Evolutionary conservation across 2,329 filamentous ascomycete species (phyloP).

Genomic region (Fusarium floridanum): DNA sequence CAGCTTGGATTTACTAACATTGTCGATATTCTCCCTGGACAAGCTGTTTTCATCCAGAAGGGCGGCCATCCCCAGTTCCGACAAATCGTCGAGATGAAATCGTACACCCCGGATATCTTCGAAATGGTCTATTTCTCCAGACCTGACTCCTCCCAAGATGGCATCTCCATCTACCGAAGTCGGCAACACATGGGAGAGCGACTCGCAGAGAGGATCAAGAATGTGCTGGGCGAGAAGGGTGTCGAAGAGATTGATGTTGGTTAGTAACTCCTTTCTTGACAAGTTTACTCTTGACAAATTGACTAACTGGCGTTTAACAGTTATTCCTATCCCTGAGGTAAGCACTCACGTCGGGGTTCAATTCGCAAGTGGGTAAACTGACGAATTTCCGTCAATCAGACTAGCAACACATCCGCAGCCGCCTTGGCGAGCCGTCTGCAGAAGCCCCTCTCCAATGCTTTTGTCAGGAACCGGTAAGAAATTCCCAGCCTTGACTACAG

Average conservation of each 20-base stretch:
- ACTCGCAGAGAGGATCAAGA: slow-evolving; percentile 78
- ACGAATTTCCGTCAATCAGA: slow-evolving; percentile 59
- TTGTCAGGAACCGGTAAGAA: slow-evolving; percentile 87
- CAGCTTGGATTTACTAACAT: slow-evolving; percentile 85
- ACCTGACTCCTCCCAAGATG: slow-evolving; percentile 85
- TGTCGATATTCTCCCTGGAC: slow-evolving; percentile 81
- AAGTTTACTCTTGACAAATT: neutral
- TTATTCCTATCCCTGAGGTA: slow-evolving; percentile 77
- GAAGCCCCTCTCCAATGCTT: slow-evolving; percentile 83
- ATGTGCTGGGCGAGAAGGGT: slow-evolving; percentile 74
- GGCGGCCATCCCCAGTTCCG: slow-evolving; percentile 78
- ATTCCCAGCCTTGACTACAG: neutral
- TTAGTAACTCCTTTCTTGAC: slow-evolving; percentile 30
- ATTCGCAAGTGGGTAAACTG: neutral
- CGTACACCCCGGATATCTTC: slow-evolving; percentile 77
- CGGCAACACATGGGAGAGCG: slow-evolving; percentile 88
- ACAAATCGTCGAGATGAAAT: slow-evolving; percentile 76
- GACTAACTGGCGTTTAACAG: slow-evolving; percentile 50
- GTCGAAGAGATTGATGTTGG: slow-evolving; percentile 81
- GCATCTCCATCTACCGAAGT: slow-evolving; percentile 86
- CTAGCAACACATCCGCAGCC: slow-evolving; percentile 83
- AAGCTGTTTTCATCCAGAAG: slow-evolving; percentile 89
- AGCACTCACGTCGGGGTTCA: neutral
- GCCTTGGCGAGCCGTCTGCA: slow-evolving; percentile 77
- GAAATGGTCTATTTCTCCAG: slow-evolving; percentile 81